Evolutionary conservation across 306 rosid species (phyloP), one percentile per base, ranked within the genome.

Genomic region (Leucaena leucocephala): DNA sequence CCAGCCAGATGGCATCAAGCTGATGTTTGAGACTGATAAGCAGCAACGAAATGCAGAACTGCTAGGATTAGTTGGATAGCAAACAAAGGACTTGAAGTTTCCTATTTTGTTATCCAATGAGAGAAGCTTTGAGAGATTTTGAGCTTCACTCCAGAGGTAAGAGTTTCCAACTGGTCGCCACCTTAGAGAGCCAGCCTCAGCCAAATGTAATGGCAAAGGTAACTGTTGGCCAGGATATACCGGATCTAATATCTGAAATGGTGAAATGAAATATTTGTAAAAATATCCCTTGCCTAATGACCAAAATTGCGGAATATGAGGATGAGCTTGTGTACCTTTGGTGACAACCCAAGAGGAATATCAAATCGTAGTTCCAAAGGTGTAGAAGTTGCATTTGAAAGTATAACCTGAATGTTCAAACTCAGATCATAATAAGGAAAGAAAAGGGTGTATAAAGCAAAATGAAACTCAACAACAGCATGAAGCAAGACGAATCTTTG

Each of bases 291-390:
- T 39, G n/a, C 50, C 10, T 54, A 58, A 54, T 46, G 33, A 83
- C 22, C 34, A 11, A 74, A 62, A 36, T 46, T 72, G 39, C 64
- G 63, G 62, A 75, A 38, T 40, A 61, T 19, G n/a, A 21, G 19
- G 71, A 72, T 67, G 62, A 70, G 77, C 77, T 35, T 38, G 10
- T 15, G 65, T 86, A 94, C 98, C 97, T 85, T 94, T 17, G 98
- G 98, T 55, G 97, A 85, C 70, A 95, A 84, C 45, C 98, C 91
- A 76, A 95, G 90, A 15, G 98, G 98, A 84, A 92, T 95, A 84
- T 95, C 98, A 82, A 95, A 95, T 58, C 98, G 92, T 84, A 95
- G 89, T 86, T 95, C 97, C 84, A 95, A 80, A 15, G 98, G 90
- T 68, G 72, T 75, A 58, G 94, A 84, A 75, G 98, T 91, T 62